Conservation (phyloP, 495 filamentous ascomycete genomes). For the Penicillium arizonense region DNA sequence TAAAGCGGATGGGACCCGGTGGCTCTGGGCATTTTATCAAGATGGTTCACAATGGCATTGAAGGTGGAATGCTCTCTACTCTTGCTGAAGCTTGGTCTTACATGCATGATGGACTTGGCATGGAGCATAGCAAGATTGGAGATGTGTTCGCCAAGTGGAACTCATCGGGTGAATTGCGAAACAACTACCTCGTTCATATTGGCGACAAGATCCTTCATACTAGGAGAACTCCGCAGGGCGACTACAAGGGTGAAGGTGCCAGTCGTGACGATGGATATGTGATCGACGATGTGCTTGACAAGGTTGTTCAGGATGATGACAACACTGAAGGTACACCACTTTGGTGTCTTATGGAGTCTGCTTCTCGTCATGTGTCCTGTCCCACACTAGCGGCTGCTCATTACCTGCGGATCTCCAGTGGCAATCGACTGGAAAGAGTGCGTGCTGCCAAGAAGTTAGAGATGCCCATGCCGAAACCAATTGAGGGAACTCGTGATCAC, state of each 20-base stretch:
- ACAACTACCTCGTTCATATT: constrained; percentile 64
- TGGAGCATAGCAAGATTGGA: constrained; percentile 62
- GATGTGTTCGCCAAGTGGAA: constrained; percentile 63
- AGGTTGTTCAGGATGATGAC: constrained; percentile 72
- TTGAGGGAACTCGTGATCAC: constrained; percentile 41
- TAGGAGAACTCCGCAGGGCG: constrained; percentile 38
- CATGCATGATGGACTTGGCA: constrained; percentile 56
- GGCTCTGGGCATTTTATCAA: constrained; percentile 74
- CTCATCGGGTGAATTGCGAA: constrained; percentile 52
- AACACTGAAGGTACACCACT: constrained; percentile 67
- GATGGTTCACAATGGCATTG: constrained; percentile 77
- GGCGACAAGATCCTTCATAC: constrained; percentile 59
- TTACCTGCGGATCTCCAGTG: constrained; percentile 64
- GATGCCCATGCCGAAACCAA: constrained; percentile 39
- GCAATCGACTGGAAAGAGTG: constrained; percentile 56
- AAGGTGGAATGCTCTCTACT: constrained; percentile 66
- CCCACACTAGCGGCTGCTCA: constrained; percentile 65
- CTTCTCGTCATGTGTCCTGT: constrained; percentile 58
- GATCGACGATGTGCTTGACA: constrained; percentile 66
- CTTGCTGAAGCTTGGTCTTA: constrained; percentile 66
- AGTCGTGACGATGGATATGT: constrained; percentile 43
- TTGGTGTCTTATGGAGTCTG: constrained; percentile 63
- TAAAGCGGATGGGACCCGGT: constrained; percentile 57
- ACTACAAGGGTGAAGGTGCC: constrained; percentile 39
- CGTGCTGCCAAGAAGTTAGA: constrained; percentile 43